phyloP scores from a whole-genome alignment of 2,329 filamentous ascomycete genomes.

The Hypoxylon sp. region DNA sequence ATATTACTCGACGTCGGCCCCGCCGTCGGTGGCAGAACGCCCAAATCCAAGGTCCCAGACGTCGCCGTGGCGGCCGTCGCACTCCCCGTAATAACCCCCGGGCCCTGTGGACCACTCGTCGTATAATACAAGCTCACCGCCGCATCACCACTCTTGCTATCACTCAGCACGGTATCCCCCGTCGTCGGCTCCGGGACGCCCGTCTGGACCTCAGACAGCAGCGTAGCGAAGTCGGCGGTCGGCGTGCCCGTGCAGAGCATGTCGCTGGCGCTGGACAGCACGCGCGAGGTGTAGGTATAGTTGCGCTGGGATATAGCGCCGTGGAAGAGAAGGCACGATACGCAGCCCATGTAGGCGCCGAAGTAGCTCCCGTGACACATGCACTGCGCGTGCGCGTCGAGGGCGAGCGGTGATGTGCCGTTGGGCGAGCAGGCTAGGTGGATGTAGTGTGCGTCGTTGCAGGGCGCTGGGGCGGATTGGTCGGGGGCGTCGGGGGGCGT shows the following conservation, averaged over 20 bases:
- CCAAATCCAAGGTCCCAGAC: not conserved
- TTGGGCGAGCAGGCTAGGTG: conserved; percentile 53
- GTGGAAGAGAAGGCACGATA: conserved; percentile 59
- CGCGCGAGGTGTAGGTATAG: conserved; percentile 53
- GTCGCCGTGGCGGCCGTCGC: conserved; percentile 55
- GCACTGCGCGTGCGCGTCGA: conserved; percentile 55
- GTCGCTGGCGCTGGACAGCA: conserved; percentile 56
- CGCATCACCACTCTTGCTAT: conserved; percentile 56
- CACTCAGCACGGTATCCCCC: conserved; percentile 53
- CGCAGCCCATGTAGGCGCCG: conserved; percentile 60
- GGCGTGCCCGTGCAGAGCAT: conserved; percentile 58
- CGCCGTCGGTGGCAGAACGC: not conserved
- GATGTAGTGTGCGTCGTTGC: conserved; percentile 52
- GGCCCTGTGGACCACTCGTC: conserved; percentile 56
- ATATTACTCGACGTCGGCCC: conserved; percentile 24
- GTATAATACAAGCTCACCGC: conserved; percentile 63
- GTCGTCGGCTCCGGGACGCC: conserved; percentile 52
- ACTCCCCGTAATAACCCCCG: conserved; percentile 60
- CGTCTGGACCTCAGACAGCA: conserved; percentile 55
- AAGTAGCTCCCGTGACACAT: conserved; percentile 63
- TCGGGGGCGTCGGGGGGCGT: not conserved
- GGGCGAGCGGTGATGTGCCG: conserved; percentile 50
- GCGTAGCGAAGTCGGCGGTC: conserved; percentile 54
- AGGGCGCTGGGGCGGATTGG: conserved; percentile 46
- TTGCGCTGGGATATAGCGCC: conserved; percentile 58